Evolutionary conservation across 1,284 basidiomycete genomes (phyloP).

Genomic region (Waitea zeae): DNA sequence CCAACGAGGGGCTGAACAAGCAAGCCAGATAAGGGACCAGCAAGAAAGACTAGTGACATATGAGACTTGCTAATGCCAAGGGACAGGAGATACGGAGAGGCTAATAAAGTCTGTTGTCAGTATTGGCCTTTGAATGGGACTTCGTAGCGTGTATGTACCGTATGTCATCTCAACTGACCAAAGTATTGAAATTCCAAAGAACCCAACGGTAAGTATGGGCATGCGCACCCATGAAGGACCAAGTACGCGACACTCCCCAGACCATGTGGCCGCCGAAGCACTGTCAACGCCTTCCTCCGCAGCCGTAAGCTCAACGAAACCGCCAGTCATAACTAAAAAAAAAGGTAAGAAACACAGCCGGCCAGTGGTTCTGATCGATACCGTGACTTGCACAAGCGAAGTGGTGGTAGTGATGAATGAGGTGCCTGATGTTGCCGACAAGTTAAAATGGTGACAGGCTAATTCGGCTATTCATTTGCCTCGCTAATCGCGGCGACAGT

Average conservation of each 20-base stretch:
- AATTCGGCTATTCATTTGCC: too few species aligned
- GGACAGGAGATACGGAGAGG: conserved; percentile 85
- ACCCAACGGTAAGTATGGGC: conserved; percentile 58
- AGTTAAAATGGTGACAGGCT: too few species aligned
- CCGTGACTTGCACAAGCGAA: too few species aligned
- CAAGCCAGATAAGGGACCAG: conserved; percentile 83
- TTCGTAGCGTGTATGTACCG: conserved; percentile 26
- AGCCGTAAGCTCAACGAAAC: conserved; percentile 22
- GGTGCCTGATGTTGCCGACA: too few species aligned
- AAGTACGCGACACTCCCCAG: conserved; percentile 33
- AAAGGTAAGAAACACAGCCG: too few species aligned
- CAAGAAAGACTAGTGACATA: conserved; percentile 87
- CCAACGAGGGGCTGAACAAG: conserved; percentile 87
- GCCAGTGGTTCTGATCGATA: too few species aligned
- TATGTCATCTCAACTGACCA: conserved; percentile 92
- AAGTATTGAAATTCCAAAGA: conserved; percentile 70
- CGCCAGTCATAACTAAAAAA: too few species aligned
- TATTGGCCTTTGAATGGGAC: not conserved
- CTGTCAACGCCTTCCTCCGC: conserved; percentile 18
- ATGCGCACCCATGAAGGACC: conserved; percentile 47
- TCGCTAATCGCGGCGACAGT: too few species aligned
- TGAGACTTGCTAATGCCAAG: conserved; percentile 78
- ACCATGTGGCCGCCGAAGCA: conserved; percentile 27
- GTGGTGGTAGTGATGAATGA: too few species aligned
- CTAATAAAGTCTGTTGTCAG: conserved; percentile 13